Evolutionary conservation across 148 eudicot genomes (phyloP).

Genomic region (Cornus controversa): DNA sequence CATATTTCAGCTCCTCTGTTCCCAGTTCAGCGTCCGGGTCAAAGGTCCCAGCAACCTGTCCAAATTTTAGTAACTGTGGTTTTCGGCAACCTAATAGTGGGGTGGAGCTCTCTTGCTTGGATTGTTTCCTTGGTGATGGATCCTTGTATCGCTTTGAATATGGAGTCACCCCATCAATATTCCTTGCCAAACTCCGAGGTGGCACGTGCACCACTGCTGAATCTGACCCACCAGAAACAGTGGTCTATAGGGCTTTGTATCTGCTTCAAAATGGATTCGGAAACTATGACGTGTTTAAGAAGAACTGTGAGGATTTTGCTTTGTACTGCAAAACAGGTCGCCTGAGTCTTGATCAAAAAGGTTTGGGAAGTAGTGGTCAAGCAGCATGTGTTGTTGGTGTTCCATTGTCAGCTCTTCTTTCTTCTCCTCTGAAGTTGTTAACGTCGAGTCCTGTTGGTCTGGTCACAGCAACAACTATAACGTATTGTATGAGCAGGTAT

Average conservation of each 20-base stretch:
- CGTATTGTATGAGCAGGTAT: constrained; percentile 25
- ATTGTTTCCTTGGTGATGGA: no score
- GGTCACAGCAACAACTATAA: constrained; percentile 17
- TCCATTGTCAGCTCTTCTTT: constrained; percentile 19
- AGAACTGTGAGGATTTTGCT: constrained; percentile 47
- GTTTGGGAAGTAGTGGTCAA: constrained; percentile 29
- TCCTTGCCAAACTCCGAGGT: no score
- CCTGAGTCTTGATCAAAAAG: constrained; percentile 18
- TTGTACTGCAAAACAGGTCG: constrained; percentile 44
- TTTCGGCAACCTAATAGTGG: no score
- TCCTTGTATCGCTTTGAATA: no score
- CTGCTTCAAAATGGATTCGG: constrained; percentile 37
- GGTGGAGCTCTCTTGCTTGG: no score
- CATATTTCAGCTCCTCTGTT: no score
- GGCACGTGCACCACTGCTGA: no score
- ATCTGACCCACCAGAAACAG: constrained; percentile 26
- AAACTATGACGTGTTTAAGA: constrained; percentile 26
- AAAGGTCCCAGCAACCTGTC: no score
- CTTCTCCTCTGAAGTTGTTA: constrained; percentile 11
- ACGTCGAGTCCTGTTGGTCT: constrained; percentile 18
- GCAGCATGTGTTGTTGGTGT: no score
- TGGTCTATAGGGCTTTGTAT: constrained; percentile 35
- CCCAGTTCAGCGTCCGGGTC: no score
- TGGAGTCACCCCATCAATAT: no score
- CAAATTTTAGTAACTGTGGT: no score